A percentile compares a stretch with the other conserved stretches of the same genome.
These are phyloP conservation scores for Pachyrhizus erosus DNA, from an alignment of 306 rosid genomes.

Conservation along the genomic window DNA sequence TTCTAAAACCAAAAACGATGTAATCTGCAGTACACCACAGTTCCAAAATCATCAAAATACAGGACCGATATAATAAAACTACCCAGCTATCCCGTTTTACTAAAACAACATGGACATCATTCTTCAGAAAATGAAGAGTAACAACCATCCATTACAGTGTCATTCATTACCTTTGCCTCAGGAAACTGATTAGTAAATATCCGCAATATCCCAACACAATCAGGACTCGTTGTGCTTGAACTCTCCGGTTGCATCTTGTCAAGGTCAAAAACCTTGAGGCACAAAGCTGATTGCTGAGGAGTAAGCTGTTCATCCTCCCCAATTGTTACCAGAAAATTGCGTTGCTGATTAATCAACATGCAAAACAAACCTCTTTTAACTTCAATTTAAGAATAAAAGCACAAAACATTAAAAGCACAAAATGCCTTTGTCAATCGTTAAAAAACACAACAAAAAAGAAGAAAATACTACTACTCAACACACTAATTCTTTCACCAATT, in stretches of 20 bases:
- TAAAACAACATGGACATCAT: neutral
- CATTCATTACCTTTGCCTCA: conserved; percentile 79
- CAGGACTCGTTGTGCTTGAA: conserved; percentile 79
- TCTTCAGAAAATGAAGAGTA: conserved; percentile 9
- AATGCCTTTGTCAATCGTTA: neutral
- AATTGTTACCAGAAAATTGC: conserved; percentile 78
- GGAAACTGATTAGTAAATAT: conserved; percentile 95
- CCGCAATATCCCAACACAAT: conserved; percentile 94
- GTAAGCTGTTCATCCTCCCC: conserved; percentile 90
- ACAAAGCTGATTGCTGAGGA: conserved; percentile 76
- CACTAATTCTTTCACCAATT: neutral
- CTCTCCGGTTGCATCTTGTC: conserved; percentile 92
- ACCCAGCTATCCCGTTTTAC: conserved; percentile 2
- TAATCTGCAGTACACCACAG: conserved; percentile 68
- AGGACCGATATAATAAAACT: neutral
- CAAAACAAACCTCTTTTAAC: conserved; percentile 28
- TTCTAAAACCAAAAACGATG: conserved; percentile 87
- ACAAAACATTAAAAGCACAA: neutral
- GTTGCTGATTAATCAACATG: conserved; percentile 68
- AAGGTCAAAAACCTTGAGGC: conserved; percentile 93
- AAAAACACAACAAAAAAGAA: too few species aligned
- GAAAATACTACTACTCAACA: neutral
- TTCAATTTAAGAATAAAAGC: conserved; percentile 25
- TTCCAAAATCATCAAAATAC: conserved; percentile 37
- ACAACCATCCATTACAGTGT: neutral